phyloP scores from a whole-genome alignment of 352 stramenopile genomes.

The Globisporangium abappressorium region DNA sequence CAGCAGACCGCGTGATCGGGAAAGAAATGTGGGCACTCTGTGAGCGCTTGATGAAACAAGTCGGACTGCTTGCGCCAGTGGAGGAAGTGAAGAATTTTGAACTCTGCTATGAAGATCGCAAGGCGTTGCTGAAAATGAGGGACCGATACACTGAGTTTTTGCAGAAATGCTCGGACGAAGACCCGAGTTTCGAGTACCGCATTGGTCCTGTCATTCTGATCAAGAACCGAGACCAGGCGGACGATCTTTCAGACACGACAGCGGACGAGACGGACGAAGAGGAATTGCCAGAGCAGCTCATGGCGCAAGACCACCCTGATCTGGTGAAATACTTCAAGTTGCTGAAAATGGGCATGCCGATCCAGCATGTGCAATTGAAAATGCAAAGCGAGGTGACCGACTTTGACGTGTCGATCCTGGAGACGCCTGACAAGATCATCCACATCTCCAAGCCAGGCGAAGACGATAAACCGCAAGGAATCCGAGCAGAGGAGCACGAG shows the following conservation, averaged over 20 bases:
- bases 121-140: conserved; percentile 65
- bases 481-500: conserved; percentile 55
- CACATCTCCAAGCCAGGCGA: conserved; percentile 70
- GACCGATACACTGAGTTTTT: conserved; percentile 78
- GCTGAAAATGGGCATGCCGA: conserved; percentile 77
- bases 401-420: conserved; percentile 59
- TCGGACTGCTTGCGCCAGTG: conserved; percentile 67
- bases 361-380: conserved; percentile 62
- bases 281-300: conserved; percentile 31
- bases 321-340: conserved; percentile 79
- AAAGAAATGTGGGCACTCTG: conserved; percentile 86
- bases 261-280: conserved; percentile 70
- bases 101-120: conserved; percentile 80
- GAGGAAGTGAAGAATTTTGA: conserved; percentile 81
- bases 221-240: conserved; percentile 57
- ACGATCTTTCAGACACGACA: conserved; percentile 58
- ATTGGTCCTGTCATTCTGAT: conserved; percentile 79
- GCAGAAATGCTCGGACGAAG: conserved; percentile 63
- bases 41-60: conserved; percentile 79
- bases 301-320: conserved; percentile 61
- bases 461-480: conserved; percentile 48
- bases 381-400: conserved; percentile 61
- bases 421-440: conserved; percentile 81
- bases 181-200: conserved; percentile 61
- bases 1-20: conserved; percentile 71